Percentiles rank a stretch among this genome's conserved stretches.
These are phyloP conservation scores for Barnettozyma wickerhamii DNA, from an alignment of 805 yeast genomes.

Conservation along the genomic window DNA sequence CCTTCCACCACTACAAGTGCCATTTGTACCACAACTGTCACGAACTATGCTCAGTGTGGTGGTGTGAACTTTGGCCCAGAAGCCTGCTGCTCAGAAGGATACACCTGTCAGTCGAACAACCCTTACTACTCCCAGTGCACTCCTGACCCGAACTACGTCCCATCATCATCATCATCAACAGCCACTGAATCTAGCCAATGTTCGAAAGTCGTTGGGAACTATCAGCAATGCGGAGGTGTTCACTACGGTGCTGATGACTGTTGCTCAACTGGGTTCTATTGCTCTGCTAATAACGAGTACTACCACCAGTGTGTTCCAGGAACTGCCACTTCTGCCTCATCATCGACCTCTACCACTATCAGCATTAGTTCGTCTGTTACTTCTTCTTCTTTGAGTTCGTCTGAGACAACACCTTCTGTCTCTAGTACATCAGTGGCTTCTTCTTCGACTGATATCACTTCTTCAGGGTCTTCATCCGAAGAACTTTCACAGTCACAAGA, in stretches of 20 bases:
- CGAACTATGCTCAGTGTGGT: slow-evolving; percentile 16
- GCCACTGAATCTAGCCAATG: not conserved
- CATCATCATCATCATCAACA: slow-evolving; percentile 1
- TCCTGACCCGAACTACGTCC: slow-evolving; percentile 8
- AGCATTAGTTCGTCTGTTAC: not conserved
- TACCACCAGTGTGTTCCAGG: slow-evolving; percentile 17
- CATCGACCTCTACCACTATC: not conserved
- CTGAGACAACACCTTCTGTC: not conserved
- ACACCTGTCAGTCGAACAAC: slow-evolving; percentile 11
- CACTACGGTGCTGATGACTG: slow-evolving; percentile 8
- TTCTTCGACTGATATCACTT: no score
- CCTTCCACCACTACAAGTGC: slow-evolving; percentile 1
- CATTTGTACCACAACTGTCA: slow-evolving; percentile 2
- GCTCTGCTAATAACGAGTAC: slow-evolving; percentile 10
- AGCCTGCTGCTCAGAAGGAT: slow-evolving; percentile 11
- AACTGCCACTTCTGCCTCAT: slow-evolving; percentile 3
- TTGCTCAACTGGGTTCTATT: slow-evolving; percentile 13
- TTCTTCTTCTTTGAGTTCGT: not conserved
- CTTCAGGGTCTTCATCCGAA: not conserved
- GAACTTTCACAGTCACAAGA: not conserved
- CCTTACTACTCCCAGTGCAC: slow-evolving; percentile 17
- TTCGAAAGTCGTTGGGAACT: slow-evolving; percentile 1
- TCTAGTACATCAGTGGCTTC: not conserved
- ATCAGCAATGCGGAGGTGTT: slow-evolving; percentile 19
- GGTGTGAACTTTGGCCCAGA: slow-evolving; percentile 12